Evolutionary conservation across 2,329 filamentous ascomycete genomes (phyloP), one percentile per base, ranked within the genome.

Genomic region (Microdochium nivale): DNA sequence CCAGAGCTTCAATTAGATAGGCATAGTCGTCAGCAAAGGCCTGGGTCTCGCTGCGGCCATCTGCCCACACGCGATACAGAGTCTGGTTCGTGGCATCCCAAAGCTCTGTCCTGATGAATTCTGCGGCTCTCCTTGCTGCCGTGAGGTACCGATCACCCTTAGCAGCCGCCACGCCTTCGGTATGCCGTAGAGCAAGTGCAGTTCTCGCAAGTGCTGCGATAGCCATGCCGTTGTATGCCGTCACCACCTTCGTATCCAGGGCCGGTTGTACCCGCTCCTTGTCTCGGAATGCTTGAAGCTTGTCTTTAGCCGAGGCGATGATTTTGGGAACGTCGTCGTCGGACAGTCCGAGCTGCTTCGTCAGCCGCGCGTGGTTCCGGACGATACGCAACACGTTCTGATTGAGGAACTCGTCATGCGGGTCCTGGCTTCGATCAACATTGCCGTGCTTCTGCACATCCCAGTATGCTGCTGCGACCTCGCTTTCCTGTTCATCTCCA

Each of bases 21-120:
- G 92, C 90, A 64, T 97, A 97, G 70, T 99, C 94, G 60, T 97
- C 94, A 1, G 92, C 89, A 67, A 97, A 95, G 0, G 81, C 91
- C 37, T 77, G 75, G 0, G 82, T 84, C 19, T 81, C 75, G 25
- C 85, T 83, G 9, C 81, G 75, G 56, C 81, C 77, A 54, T 84
- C 80, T 27, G 83, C 81, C 68, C 86, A 95, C 43, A 92, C 81
- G 49, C 91, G 80, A 63, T 85, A 88, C 16, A 97, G 71, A 3
- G 79, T 78, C 47, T 80, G 79, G 0, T 74, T 76, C 1, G 72
- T 59, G 9, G 74, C 65, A 56, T 92, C 82, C 75, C 88, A 96
- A 1, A 97, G 76, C 24, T 87, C 79, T 11, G 77, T 70, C 60
- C 78, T 81, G 59, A 97, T 84, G 64, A 94, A 96, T 1, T 67